Conservation (phyloP, 208 protist genomes). For the Ichthyophonus hoferi region DNA sequence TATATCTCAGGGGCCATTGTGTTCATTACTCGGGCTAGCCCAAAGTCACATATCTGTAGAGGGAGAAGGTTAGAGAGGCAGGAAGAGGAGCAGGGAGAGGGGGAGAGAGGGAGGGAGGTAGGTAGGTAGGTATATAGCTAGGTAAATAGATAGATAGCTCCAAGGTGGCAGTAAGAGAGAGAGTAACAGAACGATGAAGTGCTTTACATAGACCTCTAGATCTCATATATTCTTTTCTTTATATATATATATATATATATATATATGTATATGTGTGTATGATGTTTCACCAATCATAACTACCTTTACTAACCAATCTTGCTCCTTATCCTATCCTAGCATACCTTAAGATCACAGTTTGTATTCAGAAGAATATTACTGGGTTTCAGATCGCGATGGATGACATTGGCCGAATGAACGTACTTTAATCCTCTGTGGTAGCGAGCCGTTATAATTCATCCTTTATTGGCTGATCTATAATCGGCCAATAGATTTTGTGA, state of each 20-base stretch:
- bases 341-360: constrained; percentile 57
- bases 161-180: too few species aligned
- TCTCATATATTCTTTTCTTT: background rate
- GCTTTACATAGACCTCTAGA: too few species aligned
- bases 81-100: too few species aligned
- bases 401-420: constrained; percentile 89
- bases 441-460: too few species aligned
- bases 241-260: background rate
- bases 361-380: constrained; percentile 37
- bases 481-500: too few species aligned
- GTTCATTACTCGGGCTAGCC: constrained; percentile 62
- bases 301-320: background rate
- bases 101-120: too few species aligned
- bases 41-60: constrained; percentile 61
- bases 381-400: constrained; percentile 74
- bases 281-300: background rate
- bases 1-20: constrained; percentile 55
- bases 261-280: background rate
- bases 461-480: too few species aligned
- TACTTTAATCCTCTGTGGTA: constrained; percentile 79
- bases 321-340: background rate
- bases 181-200: too few species aligned
- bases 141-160: too few species aligned
- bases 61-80: background rate
- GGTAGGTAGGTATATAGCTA: too few species aligned